These are phyloP conservation scores for Aspergillus piperis DNA, from an alignment of 2,329 filamentous ascomycete genomes.

Conservation along the genomic window DNA sequence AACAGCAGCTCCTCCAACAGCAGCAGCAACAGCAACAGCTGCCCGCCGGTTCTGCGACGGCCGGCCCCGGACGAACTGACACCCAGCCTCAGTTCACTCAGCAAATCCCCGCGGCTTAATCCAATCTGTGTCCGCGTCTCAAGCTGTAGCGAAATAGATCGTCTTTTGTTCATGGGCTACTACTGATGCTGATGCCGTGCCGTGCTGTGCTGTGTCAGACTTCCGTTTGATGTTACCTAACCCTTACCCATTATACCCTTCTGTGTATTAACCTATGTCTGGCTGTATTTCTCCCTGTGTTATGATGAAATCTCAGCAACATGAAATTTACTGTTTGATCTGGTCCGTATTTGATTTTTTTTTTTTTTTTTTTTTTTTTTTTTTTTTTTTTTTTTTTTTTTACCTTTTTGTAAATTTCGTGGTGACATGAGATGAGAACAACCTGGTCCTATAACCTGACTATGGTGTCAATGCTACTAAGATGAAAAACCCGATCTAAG, in stretches of 20 bases:
- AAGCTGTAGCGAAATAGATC: not conserved
- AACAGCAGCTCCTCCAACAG: conserved; percentile 38
- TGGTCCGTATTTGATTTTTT: not conserved
- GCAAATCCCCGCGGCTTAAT: conserved; percentile 29
- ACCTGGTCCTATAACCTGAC: too few species aligned
- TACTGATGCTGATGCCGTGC: too few species aligned
- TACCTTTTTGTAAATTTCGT: not conserved
- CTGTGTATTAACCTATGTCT: not conserved
- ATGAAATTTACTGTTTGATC: not conserved
- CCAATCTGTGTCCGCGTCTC: not conserved
- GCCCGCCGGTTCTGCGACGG: conserved; percentile 39
- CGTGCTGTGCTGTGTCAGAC: not conserved
- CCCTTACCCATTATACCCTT: conserved; percentile 15
- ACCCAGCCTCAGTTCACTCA: conserved; percentile 19
- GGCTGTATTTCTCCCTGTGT: conserved; percentile 10
- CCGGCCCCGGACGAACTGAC: conserved; percentile 32
- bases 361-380: not conserved
- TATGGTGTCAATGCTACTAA: too few species aligned
- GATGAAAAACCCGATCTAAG: too few species aligned
- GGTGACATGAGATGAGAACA: too few species aligned
- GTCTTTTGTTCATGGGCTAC: not conserved
- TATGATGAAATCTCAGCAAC: not conserved
- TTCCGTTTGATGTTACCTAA: conserved; percentile 12
- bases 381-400: not conserved
- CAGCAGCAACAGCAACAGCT: conserved; percentile 38